Percentiles rank a stretch among this genome's conserved stretches.
phyloP scores from a whole-genome alignment of 371 early-diverging fungal genomes.

The Umbelopsis sp. region DNA sequence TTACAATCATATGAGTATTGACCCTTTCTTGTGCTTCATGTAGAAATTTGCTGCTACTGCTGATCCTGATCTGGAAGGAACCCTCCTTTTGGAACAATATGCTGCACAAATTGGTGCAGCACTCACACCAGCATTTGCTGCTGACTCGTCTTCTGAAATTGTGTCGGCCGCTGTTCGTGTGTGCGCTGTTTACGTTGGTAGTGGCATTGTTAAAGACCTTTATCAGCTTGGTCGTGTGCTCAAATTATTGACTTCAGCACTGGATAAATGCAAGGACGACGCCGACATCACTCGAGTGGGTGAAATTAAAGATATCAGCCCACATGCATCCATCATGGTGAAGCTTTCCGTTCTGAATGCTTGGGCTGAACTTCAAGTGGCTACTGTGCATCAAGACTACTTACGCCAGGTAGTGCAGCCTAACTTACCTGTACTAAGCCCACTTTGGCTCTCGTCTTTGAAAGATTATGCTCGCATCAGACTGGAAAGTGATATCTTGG shows the following conservation, averaged over 20 bases:
- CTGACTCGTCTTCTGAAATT: slow-evolving; percentile 79
- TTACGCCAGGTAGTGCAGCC: slow-evolving; percentile 69
- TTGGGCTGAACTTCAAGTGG: slow-evolving; percentile 81
- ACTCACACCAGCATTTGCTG: slow-evolving; percentile 83
- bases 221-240: slow-evolving; percentile 75
- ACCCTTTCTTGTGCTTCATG: neutral
- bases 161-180: slow-evolving; percentile 82
- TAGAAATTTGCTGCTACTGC: slow-evolving; percentile 63
- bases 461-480: slow-evolving; percentile 64
- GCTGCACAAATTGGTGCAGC: slow-evolving; percentile 91
- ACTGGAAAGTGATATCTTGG: slow-evolving; percentile 58
- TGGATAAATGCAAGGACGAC: slow-evolving; percentile 74
- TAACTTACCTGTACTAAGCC: slow-evolving; percentile 59
- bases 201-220: slow-evolving; percentile 82
- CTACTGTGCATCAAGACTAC: slow-evolving; percentile 61
- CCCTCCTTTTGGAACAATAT: slow-evolving; percentile 83
- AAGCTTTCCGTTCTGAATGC: slow-evolving; percentile 77
- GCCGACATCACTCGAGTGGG: slow-evolving; percentile 58
- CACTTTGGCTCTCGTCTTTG: slow-evolving; percentile 61
- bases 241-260: slow-evolving; percentile 68
- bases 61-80: slow-evolving; percentile 86
- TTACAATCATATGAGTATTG: neutral
- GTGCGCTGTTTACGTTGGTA: slow-evolving; percentile 83
- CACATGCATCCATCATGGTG: slow-evolving; percentile 81
- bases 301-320: slow-evolving; percentile 61